Base-by-base conservation (phyloP, 495 filamentous ascomycete species). In the Trichoderma virens region DNA sequence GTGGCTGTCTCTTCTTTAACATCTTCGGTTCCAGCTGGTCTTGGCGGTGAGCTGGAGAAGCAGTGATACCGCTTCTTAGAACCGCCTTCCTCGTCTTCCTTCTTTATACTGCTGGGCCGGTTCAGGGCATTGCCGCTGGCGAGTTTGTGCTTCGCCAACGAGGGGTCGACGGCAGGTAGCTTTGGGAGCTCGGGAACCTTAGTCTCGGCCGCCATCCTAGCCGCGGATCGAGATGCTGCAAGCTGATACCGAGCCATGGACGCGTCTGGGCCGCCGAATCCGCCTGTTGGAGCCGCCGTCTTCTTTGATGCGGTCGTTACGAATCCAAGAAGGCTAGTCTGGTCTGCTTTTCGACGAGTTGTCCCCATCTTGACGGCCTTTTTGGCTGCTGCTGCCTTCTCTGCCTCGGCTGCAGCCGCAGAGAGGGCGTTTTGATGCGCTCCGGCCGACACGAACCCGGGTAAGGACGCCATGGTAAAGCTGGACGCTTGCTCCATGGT, bases 1-100 rank as follows among this genome's bases (percentile, higher is more conserved):
- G 7, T 30, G 3, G 38, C 39, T 35, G 66, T 65, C 20, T 71
- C 70, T 18, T 70, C 70, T 4, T 70, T 68, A 0, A 64, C 20
- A 2, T 30, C 51, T n/a, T 61, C 39, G 5, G 43, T 41, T n/a
- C 30, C 67, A 2, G 61, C 60, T 14, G 73, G 72, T 41, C 69
- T 69, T 1, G 71, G 66, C 13, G 79, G 79, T 14, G 79, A 82
- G 67, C 79, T 82, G 0, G 79, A 82, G 59, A 82, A 82, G 62
- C 72, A 77, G 8, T 72, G 35, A 61, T 82, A 82, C n/a, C 74
- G 73, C 62, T 78, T 79, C 20, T 61, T 31, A 6, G 45, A 30
- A 13, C 20, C 51, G 56, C 0, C 14, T 7, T 47, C 31, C 0
- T 65, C 16, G 0, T 59, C 41, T 2, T 66, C 63, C 1, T 69